Evolutionary conservation across 2,329 filamentous ascomycete genomes (phyloP).

Genomic region (Elsinoe necatrix): DNA sequence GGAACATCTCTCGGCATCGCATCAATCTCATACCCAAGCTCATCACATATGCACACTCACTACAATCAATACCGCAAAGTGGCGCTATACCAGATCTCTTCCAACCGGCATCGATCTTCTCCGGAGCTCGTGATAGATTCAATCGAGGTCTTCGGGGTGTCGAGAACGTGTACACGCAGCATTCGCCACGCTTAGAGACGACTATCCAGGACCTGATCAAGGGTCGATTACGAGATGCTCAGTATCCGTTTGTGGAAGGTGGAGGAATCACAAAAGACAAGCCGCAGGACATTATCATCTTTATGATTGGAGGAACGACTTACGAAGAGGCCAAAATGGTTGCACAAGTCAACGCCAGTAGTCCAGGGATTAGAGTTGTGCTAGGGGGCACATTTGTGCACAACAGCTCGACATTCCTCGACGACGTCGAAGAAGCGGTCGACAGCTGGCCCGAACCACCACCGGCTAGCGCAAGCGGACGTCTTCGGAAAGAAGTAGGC

Average conservation of each 20-base stretch:
- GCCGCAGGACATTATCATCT: conserved; percentile 91
- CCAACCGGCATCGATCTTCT: conserved; percentile 83
- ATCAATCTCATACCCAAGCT: conserved; percentile 76
- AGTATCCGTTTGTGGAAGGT: conserved; percentile 90
- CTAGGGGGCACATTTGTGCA: conserved; percentile 81
- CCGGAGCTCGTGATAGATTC: conserved; percentile 75
- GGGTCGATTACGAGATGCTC: conserved; percentile 72
- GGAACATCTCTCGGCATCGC: conserved; percentile 65
- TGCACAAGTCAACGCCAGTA: conserved; percentile 85
- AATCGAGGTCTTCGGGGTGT: conserved; percentile 86
- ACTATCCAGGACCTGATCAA: conserved; percentile 92
- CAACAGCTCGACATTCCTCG: conserved; percentile 79
- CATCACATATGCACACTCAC: conserved; percentile 73
- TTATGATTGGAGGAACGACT: conserved; percentile 86
- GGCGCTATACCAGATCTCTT: conserved; percentile 84
- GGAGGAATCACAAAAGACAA: conserved; percentile 83
- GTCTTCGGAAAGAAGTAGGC: conserved; percentile 53
- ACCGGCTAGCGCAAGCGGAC: conserved; percentile 51
- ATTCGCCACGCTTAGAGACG: conserved; percentile 77
- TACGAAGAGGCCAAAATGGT: conserved; percentile 97
- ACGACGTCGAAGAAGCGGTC: conserved; percentile 85
- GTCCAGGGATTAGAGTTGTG: conserved; percentile 80
- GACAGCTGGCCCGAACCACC: conserved; percentile 70
- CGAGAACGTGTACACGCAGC: conserved; percentile 98
- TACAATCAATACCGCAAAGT: conserved; percentile 60